Evolutionary conservation across 2,329 filamentous ascomycete genomes (phyloP), one percentile per base, ranked within the genome.

Genomic region (Pseudomassariella vexata): DNA sequence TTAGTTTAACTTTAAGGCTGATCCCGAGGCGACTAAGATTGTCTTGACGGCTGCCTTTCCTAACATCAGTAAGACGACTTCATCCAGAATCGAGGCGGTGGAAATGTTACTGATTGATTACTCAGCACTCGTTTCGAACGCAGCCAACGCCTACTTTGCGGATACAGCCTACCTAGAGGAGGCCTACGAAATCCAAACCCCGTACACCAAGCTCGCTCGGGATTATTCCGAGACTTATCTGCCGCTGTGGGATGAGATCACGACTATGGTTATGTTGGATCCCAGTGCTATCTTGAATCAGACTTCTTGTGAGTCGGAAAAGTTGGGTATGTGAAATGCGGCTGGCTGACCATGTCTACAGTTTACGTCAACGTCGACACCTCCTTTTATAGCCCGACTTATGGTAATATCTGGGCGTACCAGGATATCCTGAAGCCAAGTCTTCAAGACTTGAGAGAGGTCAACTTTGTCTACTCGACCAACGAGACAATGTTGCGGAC

Each of bases 1-100:
- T 18, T 47, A 65, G 39, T 66, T 69, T 45, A 73, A 70, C 47
- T 46, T 70, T 3, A 69, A 68, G 55, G 60, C 68, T 24, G 66
- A 72, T 32, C 66, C 67, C 1, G 66, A 71, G 46, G 63, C 59
- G 3, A 52, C 64, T 12, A 68, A 70, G 40, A 68, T 70, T 30
- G 64, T 64, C 0, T 42, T 73, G 12, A 66, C 59, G 1, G 65
- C 68, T 6, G 45, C 56, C 19, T 71, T 68, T 40, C 62, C 62
- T 6, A 60, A 59, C 23, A 69, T 65, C 34, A 52, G 45, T 47
- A 19, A 19, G 38, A 19, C 20, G 9, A 28, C 12, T n/a, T n/a
- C 28, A 14, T 8, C 11, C 17, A 8, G n/a, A 12, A 22, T 6
- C 17, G 16, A 28, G 19, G 14, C 15, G 10, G 11, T 9, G 19